phyloP scores from a whole-genome alignment of 495 filamentous ascomycete genomes.

The Penicillium alfredii region DNA sequence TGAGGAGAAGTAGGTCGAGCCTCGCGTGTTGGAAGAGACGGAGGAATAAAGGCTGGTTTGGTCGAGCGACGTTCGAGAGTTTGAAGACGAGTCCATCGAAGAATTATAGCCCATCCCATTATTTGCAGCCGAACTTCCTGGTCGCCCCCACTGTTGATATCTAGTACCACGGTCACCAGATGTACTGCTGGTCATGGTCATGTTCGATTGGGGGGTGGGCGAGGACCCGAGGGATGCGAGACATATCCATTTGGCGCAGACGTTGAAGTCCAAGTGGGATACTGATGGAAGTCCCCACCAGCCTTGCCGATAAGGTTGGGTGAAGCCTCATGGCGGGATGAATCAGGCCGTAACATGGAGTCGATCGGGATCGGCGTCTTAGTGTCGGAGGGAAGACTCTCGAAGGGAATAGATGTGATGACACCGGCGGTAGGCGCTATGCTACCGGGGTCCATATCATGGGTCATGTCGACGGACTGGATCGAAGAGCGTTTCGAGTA shows the following conservation, averaged over 20 bases:
- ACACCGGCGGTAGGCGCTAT: constrained; percentile 76
- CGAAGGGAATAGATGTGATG: constrained; percentile 86
- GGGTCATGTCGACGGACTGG: constrained; percentile 57
- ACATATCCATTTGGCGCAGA: constrained; percentile 37
- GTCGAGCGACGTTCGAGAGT: constrained; percentile 65
- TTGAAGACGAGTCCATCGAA: constrained; percentile 61
- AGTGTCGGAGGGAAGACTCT: constrained; percentile 59
- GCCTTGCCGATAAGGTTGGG: constrained; percentile 77
- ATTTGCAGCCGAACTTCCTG: constrained; percentile 50
- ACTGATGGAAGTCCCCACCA: constrained; percentile 81
- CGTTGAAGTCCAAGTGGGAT: constrained; percentile 64
- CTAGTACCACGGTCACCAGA: constrained; percentile 63
- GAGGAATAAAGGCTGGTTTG: constrained; percentile 60
- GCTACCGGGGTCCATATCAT: constrained; percentile 44
- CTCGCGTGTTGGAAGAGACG: constrained; percentile 52
- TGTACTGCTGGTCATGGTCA: constrained; percentile 57
- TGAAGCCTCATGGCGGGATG: constrained; percentile 62
- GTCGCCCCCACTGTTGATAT: constrained; percentile 67
- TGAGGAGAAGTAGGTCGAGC: constrained; percentile 57
- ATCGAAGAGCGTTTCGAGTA: constrained; percentile 76
- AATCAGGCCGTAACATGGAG: constrained; percentile 65
- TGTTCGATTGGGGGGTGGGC: constrained; percentile 64
- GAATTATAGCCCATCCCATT: constrained; percentile 59
- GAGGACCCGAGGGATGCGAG: constrained; percentile 58
- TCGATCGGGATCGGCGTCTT: constrained; percentile 70